Conservation (phyloP, 495 filamentous ascomycete species). For the Bacidia rubella region DNA sequence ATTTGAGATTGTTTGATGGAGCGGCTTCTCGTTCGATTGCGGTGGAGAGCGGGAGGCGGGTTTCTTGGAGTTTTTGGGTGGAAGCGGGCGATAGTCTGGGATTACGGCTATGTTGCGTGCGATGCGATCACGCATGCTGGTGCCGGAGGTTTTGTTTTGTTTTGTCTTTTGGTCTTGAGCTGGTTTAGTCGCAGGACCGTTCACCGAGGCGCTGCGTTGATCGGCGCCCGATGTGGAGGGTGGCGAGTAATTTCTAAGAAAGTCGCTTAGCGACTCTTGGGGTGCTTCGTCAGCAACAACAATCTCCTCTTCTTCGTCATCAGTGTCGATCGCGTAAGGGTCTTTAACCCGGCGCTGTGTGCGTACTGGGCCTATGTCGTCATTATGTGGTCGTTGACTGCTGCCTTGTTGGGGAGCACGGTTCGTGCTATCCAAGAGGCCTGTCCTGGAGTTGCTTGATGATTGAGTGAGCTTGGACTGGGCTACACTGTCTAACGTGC, state of each 20-base stretch:
- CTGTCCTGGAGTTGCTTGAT: slow-evolving; percentile 45
- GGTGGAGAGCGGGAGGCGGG: slow-evolving; percentile 10
- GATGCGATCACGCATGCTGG: slow-evolving; percentile 9
- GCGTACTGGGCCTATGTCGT: slow-evolving; percentile 31
- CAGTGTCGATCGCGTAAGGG: slow-evolving; percentile 81
- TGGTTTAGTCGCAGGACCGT: slow-evolving; percentile 34
- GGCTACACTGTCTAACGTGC: slow-evolving; percentile 31
- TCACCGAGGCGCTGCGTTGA: slow-evolving; percentile 24
- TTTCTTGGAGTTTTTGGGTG: slow-evolving; percentile 14
- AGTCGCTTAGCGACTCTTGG: slow-evolving; percentile 67
- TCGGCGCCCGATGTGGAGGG: slow-evolving; percentile 40
- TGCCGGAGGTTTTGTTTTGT: slow-evolving; percentile 1
- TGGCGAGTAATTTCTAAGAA: slow-evolving; percentile 70
- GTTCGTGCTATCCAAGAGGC: slow-evolving; percentile 33
- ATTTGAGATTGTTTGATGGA: slow-evolving; percentile 3
- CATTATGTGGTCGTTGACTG: slow-evolving; percentile 11
- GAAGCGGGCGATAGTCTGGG: slow-evolving; percentile 34
- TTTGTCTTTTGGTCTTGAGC: slow-evolving; percentile 17
- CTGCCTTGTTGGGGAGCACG: neutral
- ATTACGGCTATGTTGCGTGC: slow-evolving; percentile 28
- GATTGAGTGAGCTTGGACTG: slow-evolving; percentile 33
- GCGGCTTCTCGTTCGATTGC: slow-evolving; percentile 6
- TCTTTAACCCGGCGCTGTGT: slow-evolving; percentile 70
- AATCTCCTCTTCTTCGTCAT: slow-evolving; percentile 44
- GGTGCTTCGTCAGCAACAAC: slow-evolving; percentile 27